Evolutionary conservation across 2,329 filamentous ascomycete genomes (phyloP), one percentile per base, ranked within the genome.

Genomic region (Arachnomyces sp.): DNA sequence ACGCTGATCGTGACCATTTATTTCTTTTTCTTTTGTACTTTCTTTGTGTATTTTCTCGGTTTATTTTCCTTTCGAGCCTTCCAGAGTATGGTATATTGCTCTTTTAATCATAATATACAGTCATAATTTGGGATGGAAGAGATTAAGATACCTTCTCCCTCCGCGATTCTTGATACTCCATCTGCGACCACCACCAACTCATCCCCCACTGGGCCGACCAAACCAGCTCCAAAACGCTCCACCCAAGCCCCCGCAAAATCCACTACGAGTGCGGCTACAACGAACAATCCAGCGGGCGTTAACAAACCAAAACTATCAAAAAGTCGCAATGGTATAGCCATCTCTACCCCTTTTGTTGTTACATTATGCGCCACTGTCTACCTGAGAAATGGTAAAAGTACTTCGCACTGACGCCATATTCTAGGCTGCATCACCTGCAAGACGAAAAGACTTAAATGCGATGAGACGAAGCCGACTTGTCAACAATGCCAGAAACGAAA

Each of bases 401-500:
- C 35, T 31, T 14, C 11, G 29, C 36, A n/a, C 34, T 15, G 25
- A 13, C 17, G 9, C 29, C 6, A 44, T 34, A 42, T 45, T 44
- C 52, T 55, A 84, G 81, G 81, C 49, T 85, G 81, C 61, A 72
- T 79, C 50, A 84, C 81, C 40, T 85, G 81, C 67, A 85, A 84
- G 63, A 71, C 76, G 46, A 84, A 84, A 62, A 70, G 81, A 43
- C 64, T 85, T 39, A 85, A 84, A 63, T 85, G 81, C 62, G 81
- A 84, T 57, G 81, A 85, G 64, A 76, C 74, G 34, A 83, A 84
- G 49, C 81, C 81, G 0, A 72, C 68, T 15, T 84, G 81, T 52
- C 67, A 76, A 43, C 79, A 84, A 63, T 84, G 81, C 55, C 68
- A 76, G 34, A 76, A 75, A 50, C 70, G 81, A 39, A 77, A 73